Percentiles rank a stretch among this genome's conserved stretches.
Conservation (phyloP, 1,284 basidiomycete genomes). For the Porogramme epimiltina region DNA sequence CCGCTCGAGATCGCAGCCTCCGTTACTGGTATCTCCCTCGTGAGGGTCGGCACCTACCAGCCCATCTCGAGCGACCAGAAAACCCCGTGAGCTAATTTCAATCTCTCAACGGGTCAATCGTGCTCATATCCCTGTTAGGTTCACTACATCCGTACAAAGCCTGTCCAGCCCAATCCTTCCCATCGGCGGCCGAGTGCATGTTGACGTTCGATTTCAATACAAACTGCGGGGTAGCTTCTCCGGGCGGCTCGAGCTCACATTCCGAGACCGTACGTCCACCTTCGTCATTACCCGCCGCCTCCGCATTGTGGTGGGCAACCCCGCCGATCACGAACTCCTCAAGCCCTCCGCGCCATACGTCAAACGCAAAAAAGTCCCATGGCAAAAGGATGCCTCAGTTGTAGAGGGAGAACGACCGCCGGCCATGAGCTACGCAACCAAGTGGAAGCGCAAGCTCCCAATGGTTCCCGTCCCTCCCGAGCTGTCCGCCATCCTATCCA, state of each 20-base stretch:
- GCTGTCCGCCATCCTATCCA: not conserved
- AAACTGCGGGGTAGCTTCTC: conserved; percentile 49
- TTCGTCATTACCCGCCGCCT: conserved; percentile 39
- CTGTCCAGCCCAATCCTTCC: too few relatives aligned
- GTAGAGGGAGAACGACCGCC: conserved; percentile 14
- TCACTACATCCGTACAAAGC: too few relatives aligned
- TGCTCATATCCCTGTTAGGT: too few relatives aligned
- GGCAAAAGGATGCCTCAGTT: conserved; percentile 29
- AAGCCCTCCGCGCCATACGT: conserved; percentile 53
- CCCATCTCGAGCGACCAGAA: too few relatives aligned
- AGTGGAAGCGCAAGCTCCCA: conserved; percentile 18
- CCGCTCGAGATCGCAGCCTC: not conserved
- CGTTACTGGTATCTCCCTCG: too few relatives aligned
- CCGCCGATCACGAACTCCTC: conserved; percentile 51
- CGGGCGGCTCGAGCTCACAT: conserved; percentile 38
- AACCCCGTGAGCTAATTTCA: too few relatives aligned
- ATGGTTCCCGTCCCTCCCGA: conserved; percentile 4
- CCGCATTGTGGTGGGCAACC: conserved; percentile 36
- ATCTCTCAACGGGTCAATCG: too few relatives aligned
- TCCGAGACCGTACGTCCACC: conserved; percentile 26
- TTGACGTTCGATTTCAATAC: conserved; percentile 3
- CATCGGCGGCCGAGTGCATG: too few relatives aligned
- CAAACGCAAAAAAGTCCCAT: conserved; percentile 41
- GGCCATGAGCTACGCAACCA: conserved; percentile 1
- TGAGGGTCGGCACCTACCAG: too few relatives aligned